Percentiles rank a stretch among this genome's conserved stretches.
These are phyloP conservation scores for Lunasporangiospora selenospora DNA, from an alignment of 192 early-diverging fungal species.

Conservation along the genomic window DNA sequence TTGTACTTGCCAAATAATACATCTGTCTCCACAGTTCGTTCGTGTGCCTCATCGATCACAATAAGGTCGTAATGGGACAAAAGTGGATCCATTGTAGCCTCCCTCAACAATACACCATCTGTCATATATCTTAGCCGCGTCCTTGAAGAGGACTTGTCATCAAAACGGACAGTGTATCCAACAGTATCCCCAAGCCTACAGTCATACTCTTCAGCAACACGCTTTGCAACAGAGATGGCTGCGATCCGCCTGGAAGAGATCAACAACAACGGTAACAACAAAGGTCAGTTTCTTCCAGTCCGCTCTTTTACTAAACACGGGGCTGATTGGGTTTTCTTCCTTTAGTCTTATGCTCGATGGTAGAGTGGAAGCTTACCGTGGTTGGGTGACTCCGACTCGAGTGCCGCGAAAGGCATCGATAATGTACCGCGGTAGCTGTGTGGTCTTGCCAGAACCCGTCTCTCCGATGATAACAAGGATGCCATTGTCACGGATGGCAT, in stretches of 20 bases:
- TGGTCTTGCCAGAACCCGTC: slow-evolving; percentile 91
- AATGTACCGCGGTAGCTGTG: slow-evolving; percentile 85
- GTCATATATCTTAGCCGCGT: slow-evolving; percentile 98
- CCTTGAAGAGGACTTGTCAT: slow-evolving; percentile 85
- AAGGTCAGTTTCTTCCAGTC: too few relatives aligned
- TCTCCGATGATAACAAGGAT: slow-evolving; percentile 92
- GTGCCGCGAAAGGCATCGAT: slow-evolving; percentile 59
- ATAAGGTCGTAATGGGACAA: slow-evolving; percentile 89
- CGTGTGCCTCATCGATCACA: slow-evolving; percentile 98
- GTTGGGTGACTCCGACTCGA: slow-evolving; percentile 78
- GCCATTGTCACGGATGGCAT: slow-evolving; percentile 86
- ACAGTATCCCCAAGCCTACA: slow-evolving; percentile 81
- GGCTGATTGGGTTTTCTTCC: too few relatives aligned
- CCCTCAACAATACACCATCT: slow-evolving; percentile 93
- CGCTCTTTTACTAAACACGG: too few relatives aligned
- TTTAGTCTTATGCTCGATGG: background rate
- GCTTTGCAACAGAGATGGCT: slow-evolving; percentile 91
- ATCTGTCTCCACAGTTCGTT: slow-evolving; percentile 92
- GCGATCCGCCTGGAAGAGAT: slow-evolving; percentile 71
- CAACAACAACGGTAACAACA: background rate
- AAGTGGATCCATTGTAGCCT: slow-evolving; percentile 82
- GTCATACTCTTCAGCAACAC: slow-evolving; percentile 92
- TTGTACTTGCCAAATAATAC: slow-evolving; percentile 78
- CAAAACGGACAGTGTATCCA: slow-evolving; percentile 95
- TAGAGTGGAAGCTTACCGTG: slow-evolving; percentile 51